phyloP scores from a whole-genome alignment of 1,284 basidiomycete species.

The Ceratobasidium papillatum region DNA sequence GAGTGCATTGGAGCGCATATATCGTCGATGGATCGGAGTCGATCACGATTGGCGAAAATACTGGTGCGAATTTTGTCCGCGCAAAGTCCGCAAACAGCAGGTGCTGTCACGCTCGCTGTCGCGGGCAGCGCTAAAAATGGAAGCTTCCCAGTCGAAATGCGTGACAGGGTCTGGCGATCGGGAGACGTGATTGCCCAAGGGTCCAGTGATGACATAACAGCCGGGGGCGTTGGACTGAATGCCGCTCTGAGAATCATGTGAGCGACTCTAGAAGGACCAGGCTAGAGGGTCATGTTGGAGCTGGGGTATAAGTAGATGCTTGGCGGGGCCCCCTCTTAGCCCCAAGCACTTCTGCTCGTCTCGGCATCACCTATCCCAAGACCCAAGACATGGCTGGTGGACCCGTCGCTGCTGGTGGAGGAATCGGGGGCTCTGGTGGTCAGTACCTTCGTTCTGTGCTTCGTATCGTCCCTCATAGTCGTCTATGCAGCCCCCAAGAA shows the following conservation, averaged over 20 bases:
- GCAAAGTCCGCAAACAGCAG: background rate
- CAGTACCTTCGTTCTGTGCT: background rate
- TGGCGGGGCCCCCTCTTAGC: constrained; percentile 29
- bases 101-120: background rate
- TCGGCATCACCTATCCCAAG: background rate
- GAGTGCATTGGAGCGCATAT: background rate
- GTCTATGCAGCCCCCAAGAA: constrained; percentile 32
- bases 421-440: constrained; percentile 41
- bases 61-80: background rate
- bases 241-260: background rate
- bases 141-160: background rate
- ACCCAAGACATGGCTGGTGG: constrained; percentile 40
- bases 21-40: background rate
- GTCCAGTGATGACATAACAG: background rate
- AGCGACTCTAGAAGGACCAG: background rate
- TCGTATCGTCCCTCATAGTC: constrained; percentile 38
- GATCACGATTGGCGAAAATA: background rate
- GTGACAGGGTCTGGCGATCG: background rate
- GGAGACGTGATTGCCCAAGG: constrained; percentile 16
- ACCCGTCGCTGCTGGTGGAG: constrained; percentile 36
- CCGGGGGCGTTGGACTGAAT: background rate
- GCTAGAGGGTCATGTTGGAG: background rate
- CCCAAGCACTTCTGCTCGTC: constrained; percentile 7
- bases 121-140: background rate
- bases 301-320: constrained; percentile 12